Evolutionary conservation across 1,139 yeast species (phyloP), one percentile per base, ranked within the genome.

Genomic region (Saccharomyces pastorianus): DNA sequence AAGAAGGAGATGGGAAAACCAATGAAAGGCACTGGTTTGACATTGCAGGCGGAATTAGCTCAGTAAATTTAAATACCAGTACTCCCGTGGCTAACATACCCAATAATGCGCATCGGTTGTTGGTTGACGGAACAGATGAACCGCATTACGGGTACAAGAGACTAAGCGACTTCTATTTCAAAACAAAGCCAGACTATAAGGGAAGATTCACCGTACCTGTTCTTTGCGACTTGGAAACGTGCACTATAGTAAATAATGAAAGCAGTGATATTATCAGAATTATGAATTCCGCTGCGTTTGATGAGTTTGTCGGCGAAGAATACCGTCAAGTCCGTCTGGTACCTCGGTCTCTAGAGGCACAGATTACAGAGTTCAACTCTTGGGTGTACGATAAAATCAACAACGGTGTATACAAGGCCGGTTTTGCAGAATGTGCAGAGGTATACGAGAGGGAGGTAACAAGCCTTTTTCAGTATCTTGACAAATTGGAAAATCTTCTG

Each of bases 321-420:
- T n/a, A 31, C 7, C 38, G 17, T 13, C 38, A 6, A 17, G 6
- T 31, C 2, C 82, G 85, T 64, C 73, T 84, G 59, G 84, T 85
- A 59, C 97, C 97, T 9, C 69, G 71, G 17, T 67, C 69, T 1
- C 72, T 82, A 58, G 76, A 75, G 58, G 53, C 68, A 0, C 71
- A 82, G 59, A 88, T 91, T 64, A 96, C 90, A 64, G 89, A 81
- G 55, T 66, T 88, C 62, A 90, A 91, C 66, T 78, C 75, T 14
- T 87, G 96, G 95, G 79, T 88, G 50, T 91, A 91, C 69, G 85
- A 86, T 65, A 81, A 78, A 63, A 85, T 91, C 70, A 91, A 90
- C 76, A 90, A 89, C 68, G 98, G 97, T 44, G 98, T 93, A 32
- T 93, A 93, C 77, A 93, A 90, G 74, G 63, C 95, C 2, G 98